These are phyloP conservation scores for Tolypocladium sp. DNA, from an alignment of 2,329 filamentous ascomycete species.

Conservation along the genomic window DNA sequence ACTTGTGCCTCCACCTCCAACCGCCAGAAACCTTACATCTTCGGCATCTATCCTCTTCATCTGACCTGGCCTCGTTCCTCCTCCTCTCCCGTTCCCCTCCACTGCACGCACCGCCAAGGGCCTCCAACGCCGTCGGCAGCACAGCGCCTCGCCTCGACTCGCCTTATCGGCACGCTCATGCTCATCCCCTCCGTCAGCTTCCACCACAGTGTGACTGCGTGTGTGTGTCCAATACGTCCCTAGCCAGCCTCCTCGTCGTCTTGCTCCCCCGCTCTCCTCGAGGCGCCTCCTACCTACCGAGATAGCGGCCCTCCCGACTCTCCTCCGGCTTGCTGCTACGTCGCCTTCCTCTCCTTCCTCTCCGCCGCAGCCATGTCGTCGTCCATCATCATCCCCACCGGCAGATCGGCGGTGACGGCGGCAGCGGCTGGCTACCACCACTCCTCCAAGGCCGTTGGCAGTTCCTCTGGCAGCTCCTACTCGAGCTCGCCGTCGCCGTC, in stretches of 20 bases:
- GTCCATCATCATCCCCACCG: slow-evolving; percentile 58
- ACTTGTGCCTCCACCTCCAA: background rate
- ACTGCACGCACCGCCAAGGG: background rate
- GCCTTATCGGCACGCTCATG: background rate
- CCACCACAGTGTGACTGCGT: background rate
- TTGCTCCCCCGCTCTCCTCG: background rate
- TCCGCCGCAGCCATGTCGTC: slow-evolving; percentile 45
- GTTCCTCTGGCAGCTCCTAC: slow-evolving; percentile 33
- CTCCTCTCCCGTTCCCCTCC: background rate
- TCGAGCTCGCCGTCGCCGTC: slow-evolving; percentile 39
- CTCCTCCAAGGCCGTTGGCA: slow-evolving; percentile 34
- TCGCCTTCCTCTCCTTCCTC: background rate
- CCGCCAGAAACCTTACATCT: background rate
- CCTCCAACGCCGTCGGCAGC: background rate
- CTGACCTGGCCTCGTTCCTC: background rate
- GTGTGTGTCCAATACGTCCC: background rate
- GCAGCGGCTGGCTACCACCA: slow-evolving; percentile 24
- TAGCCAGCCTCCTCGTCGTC: background rate
- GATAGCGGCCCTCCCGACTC: background rate
- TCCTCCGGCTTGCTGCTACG: background rate
- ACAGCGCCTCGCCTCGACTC: background rate
- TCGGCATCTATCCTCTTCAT: background rate
- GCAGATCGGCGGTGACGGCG: slow-evolving; percentile 23
- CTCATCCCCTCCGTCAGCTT: background rate
- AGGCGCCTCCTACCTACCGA: background rate